These are phyloP conservation scores for Diaporthe amygdali DNA, from an alignment of 2,329 filamentous ascomycete species.

Conservation along the genomic window DNA sequence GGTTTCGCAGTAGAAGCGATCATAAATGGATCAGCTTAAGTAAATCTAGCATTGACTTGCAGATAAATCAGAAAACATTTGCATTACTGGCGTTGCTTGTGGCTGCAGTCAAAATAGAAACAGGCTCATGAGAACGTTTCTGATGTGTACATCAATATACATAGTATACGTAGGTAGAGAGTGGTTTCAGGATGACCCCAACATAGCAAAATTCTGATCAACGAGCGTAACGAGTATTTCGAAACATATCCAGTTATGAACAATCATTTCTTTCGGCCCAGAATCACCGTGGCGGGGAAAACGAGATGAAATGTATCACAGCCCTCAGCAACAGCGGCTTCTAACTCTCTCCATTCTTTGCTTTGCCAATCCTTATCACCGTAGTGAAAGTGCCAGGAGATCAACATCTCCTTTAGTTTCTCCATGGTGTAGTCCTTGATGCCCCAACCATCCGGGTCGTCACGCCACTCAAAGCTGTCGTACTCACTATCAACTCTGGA, in stretches of 20 bases:
- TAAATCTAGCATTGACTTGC: background rate
- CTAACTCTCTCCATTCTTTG: background rate
- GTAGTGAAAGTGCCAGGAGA: background rate
- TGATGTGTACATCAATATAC: no score
- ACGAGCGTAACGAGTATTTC: no score
- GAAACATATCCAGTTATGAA: background rate
- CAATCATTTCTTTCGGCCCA: background rate
- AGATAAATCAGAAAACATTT: background rate
- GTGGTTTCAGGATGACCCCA: no score
- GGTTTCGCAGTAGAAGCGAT: background rate
- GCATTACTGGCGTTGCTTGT: no score
- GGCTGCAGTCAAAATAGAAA: background rate
- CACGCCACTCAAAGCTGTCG: background rate
- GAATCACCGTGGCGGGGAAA: background rate
- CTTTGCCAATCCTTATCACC: constrained; percentile 1
- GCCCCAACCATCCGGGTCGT: background rate
- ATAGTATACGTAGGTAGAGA: no score
- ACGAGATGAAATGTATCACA: background rate
- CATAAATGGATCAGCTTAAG: background rate
- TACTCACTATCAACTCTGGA: background rate
- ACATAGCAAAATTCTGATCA: no score
- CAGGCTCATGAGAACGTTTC: no score
- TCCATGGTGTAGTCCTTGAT: background rate
- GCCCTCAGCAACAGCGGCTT: background rate
- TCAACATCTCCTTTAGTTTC: background rate